phyloP scores from a whole-genome alignment of 1,284 basidiomycete genomes.

The Ustilago loliicola region DNA sequence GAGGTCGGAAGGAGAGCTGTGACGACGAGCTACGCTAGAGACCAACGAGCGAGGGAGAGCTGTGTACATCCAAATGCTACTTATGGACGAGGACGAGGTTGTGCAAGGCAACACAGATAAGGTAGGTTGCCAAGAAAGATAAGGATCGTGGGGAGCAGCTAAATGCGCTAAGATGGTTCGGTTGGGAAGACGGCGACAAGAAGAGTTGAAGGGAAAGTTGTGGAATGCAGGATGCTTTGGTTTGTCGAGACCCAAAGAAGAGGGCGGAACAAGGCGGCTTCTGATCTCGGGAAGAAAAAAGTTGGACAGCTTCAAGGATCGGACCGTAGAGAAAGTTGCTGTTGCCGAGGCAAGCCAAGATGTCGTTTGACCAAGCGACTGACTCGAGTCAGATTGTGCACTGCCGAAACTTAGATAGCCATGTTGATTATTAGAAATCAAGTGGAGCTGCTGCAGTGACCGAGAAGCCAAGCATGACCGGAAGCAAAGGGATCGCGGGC shows the following conservation, averaged over 20 bases:
- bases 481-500: slow-evolving; percentile 6
- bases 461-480: slow-evolving; percentile 9
- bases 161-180: not conserved
- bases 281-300: slow-evolving; percentile 7
- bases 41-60: slow-evolving; percentile 30
- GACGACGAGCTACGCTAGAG: slow-evolving; percentile 38
- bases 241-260: not conserved
- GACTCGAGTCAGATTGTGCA: slow-evolving; percentile 13
- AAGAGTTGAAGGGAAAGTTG: not conserved
- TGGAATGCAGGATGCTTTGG: slow-evolving; percentile 5
- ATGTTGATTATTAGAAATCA: not conserved
- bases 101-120: not conserved
- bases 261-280: not conserved
- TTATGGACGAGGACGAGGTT: slow-evolving; percentile 1
- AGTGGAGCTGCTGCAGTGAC: not conserved
- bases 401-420: not conserved
- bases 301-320: not conserved
- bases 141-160: slow-evolving; percentile 20
- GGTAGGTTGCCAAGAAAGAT: slow-evolving; percentile 26
- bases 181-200: slow-evolving; percentile 7
- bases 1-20: slow-evolving; percentile 16
- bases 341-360: slow-evolving; percentile 6
- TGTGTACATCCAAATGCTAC: slow-evolving; percentile 37
- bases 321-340: slow-evolving; percentile 1
- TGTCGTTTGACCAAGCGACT: slow-evolving; percentile 9